These are phyloP conservation scores for Botrytis sinoallii DNA, from an alignment of 2,329 filamentous ascomycete genomes.

Conservation along the genomic window DNA sequence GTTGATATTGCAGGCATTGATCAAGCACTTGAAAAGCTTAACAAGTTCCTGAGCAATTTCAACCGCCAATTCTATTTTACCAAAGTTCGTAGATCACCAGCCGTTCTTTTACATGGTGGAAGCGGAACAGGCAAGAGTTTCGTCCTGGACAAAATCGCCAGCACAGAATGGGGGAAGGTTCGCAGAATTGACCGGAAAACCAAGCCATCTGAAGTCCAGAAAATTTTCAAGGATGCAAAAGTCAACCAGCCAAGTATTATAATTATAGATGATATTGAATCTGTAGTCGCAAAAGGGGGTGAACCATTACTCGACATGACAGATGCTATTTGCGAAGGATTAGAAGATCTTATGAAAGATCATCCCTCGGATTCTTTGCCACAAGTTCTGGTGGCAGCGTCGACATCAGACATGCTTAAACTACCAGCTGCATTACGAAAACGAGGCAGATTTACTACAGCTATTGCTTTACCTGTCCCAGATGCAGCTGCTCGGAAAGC, in stretches of 20 bases:
- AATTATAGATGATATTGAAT: conserved; percentile 74
- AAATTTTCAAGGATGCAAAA: conserved; percentile 66
- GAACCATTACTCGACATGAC: conserved; percentile 50
- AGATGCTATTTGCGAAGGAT: conserved; percentile 50
- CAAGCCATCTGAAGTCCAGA: conserved; percentile 59
- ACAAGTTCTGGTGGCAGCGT: conserved; percentile 69
- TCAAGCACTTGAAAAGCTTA: conserved; percentile 61
- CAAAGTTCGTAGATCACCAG: conserved; percentile 37
- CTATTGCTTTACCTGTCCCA: conserved; percentile 75
- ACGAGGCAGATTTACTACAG: conserved; percentile 59
- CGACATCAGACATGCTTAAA: conserved; percentile 69
- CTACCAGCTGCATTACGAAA: conserved; percentile 68
- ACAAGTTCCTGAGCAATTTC: conserved; percentile 61
- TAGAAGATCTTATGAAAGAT: conserved; percentile 51
- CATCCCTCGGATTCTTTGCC: conserved; percentile 38
- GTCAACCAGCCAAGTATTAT: conserved; percentile 72
- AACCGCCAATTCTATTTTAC: conserved; percentile 39
- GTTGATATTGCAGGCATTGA: conserved; percentile 66
- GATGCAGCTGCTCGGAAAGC: conserved; percentile 67
- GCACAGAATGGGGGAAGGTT: conserved; percentile 67
- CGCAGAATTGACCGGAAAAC: conserved; percentile 56
- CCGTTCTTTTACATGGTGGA: conserved; percentile 65
- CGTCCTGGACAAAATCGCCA: conserved; percentile 65
- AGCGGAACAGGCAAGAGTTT: conserved; percentile 82
- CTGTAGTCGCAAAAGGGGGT: conserved; percentile 61